Conservation (phyloP, 2,329 filamentous ascomycete species). For the Calonectria hongkongensis region DNA sequence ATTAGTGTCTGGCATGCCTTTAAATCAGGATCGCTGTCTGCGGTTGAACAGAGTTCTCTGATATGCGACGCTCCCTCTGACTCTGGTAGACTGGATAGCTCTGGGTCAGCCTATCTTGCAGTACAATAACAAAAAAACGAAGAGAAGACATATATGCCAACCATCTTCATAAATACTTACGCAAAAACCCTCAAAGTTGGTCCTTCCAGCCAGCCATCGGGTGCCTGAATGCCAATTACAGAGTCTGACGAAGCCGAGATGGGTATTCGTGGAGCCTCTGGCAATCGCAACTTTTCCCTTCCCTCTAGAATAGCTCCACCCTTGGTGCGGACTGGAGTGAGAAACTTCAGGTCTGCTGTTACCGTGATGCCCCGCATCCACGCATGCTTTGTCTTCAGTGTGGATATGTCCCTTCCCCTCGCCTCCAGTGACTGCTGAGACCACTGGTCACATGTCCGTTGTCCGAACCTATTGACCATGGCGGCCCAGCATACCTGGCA, state of each 20-base stretch:
- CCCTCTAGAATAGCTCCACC: neutral
- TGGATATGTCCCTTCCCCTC: neutral
- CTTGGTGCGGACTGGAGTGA: neutral
- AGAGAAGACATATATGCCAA: neutral
- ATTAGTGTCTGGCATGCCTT: neutral
- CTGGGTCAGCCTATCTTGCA: neutral
- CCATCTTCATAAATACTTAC: neutral
- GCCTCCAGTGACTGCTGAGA: neutral
- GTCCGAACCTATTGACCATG: neutral
- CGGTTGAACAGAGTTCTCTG: neutral
- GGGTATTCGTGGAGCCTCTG: no score
- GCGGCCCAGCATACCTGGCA: neutral
- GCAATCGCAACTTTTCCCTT: neutral
- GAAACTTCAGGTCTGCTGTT: neutral
- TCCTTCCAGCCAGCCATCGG: no score
- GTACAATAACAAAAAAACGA: neutral
- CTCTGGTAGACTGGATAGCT: neutral
- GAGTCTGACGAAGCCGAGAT: neutral
- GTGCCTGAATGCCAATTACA: neutral
- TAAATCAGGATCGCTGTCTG: neutral
- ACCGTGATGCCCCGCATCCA: neutral
- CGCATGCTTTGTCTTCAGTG: neutral
- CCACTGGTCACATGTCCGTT: neutral
- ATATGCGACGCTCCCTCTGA: neutral
- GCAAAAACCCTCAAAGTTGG: neutral